Base-by-base conservation (phyloP, 2,329 filamentous ascomycete species). In the Cucurbitaria berberidis region DNA sequence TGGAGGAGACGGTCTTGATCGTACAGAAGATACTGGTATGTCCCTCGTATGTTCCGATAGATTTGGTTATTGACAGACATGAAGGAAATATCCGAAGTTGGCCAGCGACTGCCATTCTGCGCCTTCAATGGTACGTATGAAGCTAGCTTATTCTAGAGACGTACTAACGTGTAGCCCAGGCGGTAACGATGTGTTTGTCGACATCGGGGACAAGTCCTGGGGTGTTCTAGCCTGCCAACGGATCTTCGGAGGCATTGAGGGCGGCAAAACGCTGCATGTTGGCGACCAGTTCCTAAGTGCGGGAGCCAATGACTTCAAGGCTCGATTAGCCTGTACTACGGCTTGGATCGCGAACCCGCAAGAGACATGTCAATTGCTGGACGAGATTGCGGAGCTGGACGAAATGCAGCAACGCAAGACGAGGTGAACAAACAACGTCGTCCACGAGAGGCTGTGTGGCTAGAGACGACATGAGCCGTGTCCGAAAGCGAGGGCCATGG, bases 191-290 rank as follows among this genome's bases (percentile, higher is more conserved):
- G 92, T 98, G 36, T 99, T 99, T 76, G 93, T 99, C 48, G 95
- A 99, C 74, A 97, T 99, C 69, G 95, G 95, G 50, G 95, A 99
- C 78, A 99, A 99, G 78, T 92, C 89, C 47, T 96, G 93, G 89
- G 95, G 95, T 60, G 95, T 99, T 2, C 83, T 90, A 29, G 91
- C 93, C 3, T 97, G 93, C 73, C 95, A 99, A 78, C 84, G 88
- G 52, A 96, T 91, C 80, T 96, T 97, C 72, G 89, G 89, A 3
- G 85, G 81, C 1, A 85, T 97, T 63, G 81, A 83, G 44, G 89
- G 87, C 3, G 85, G 88, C 60, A 89, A 89, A 68, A 97, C 93
- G 8, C 81, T 99, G 52, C 95, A 99, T 76, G 91, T 99, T 4
- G 95, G 95, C 13, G 86, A 99, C 76, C 95, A 99, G 77, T 99